Evolutionary conservation across 108 stramenopile species (phyloP).

Genomic region (Epipyxis sp.): DNA sequence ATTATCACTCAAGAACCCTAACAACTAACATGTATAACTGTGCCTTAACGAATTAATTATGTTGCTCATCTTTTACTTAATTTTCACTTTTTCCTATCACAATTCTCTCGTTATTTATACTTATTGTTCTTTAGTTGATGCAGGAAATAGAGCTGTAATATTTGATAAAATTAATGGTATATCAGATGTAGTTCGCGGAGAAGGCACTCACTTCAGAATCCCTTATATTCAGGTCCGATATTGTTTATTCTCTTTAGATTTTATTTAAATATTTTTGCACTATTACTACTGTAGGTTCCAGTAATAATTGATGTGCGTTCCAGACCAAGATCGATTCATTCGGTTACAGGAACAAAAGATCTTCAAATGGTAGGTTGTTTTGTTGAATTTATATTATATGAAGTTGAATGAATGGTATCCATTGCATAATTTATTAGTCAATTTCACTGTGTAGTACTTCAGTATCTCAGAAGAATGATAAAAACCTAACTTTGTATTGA

Average conservation of each 20-base stretch:
- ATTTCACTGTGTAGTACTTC: no score
- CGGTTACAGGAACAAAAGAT: constrained; percentile 89
- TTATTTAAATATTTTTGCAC: background rate
- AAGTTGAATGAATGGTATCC: no score
- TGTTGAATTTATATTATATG: background rate
- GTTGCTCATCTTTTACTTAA: background rate
- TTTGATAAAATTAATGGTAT: constrained; percentile 96
- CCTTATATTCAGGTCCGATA: constrained; percentile 44
- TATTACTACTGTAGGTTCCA: background rate
- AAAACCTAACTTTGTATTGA: no score
- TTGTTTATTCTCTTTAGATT: background rate
- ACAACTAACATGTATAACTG: background rate
- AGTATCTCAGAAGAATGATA: no score
- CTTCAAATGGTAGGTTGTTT: constrained; percentile 78
- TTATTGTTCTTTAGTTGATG: constrained; percentile 70
- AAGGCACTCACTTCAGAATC: constrained; percentile 85
- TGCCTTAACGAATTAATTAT: background rate
- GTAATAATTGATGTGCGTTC: constrained; percentile 91
- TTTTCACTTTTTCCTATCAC: background rate
- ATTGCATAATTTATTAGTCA: no score
- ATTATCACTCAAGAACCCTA: background rate
- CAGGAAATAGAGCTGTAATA: constrained; percentile 95
- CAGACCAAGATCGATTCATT: constrained; percentile 90
- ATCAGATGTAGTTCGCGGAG: constrained; percentile 72
- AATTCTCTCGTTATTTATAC: background rate